Conservation (phyloP, 306 rosid genomes). For the Mimosa bimucronata region DNA sequence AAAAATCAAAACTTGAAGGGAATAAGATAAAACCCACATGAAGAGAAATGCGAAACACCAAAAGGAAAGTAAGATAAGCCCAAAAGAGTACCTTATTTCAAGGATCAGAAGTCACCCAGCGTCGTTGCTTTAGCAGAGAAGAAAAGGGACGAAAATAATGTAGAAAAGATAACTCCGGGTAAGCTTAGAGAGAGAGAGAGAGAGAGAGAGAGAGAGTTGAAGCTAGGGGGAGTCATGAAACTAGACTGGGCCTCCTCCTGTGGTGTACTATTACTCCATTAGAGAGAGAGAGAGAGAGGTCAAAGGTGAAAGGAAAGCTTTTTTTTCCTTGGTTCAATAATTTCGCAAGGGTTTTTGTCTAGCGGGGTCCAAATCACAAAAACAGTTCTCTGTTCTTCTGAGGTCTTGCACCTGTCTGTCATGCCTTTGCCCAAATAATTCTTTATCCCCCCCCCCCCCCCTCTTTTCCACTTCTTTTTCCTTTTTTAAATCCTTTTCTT, state of each 20-base stretch:
- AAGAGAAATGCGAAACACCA: constrained; percentile 43
- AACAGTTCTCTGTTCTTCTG: constrained; percentile 47
- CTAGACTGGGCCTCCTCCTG: constrained; percentile 44
- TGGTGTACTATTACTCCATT: constrained; percentile 46
- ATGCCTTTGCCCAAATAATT: constrained; percentile 44
- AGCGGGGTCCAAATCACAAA: constrained; percentile 62
- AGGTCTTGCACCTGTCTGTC: constrained; percentile 57
- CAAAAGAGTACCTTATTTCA: constrained; percentile 59
- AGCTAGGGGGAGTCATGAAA: constrained; percentile 22
- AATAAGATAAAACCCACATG: constrained; percentile 27
- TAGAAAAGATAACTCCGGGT: constrained; percentile 39
- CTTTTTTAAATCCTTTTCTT: neutral
- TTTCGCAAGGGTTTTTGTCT: constrained; percentile 56
- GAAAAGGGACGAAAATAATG: constrained; percentile 43
- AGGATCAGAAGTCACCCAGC: constrained; percentile 49
- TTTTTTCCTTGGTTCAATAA: constrained; percentile 41
- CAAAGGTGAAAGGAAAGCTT: constrained; percentile 61
- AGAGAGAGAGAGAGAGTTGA: constrained; percentile 9
- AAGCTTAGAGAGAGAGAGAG: neutral
- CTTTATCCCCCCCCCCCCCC: neutral
- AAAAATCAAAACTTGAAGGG: constrained; percentile 37
- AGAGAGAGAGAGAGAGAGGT: constrained; percentile 41
- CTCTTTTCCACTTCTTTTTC: neutral
- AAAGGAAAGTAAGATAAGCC: constrained; percentile 54
- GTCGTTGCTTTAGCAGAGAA: constrained; percentile 53